Evolutionary conservation across 2,329 filamentous ascomycete genomes (phyloP).

Genomic region (Ceratocystis ficicola): DNA sequence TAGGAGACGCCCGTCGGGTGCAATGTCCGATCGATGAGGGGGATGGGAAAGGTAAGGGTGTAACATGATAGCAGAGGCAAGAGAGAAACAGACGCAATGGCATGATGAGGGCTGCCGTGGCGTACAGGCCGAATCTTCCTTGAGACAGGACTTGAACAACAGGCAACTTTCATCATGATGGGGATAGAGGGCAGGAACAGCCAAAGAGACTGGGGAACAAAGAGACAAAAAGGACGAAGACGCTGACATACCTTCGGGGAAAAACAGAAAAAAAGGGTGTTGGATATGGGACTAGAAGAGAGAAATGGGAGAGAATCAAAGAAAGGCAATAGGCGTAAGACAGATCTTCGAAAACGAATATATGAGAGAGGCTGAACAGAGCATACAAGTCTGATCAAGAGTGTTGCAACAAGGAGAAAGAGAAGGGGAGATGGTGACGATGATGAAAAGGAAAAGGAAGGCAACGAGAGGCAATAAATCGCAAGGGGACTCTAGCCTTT

Average conservation of each 20-base stretch:
- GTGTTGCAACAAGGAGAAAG: background rate
- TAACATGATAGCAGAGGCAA: background rate
- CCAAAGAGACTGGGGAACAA: background rate
- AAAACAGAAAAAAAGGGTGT: background rate
- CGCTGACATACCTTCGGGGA: background rate
- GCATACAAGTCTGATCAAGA: background rate
- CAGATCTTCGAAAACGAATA: background rate
- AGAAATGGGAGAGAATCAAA: slow-evolving; percentile 10
- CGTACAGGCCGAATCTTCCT: slow-evolving; percentile 3
- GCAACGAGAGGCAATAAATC: background rate
- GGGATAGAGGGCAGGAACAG: slow-evolving; percentile 20
- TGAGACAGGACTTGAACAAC: slow-evolving; percentile 4
- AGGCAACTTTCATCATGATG: background rate
- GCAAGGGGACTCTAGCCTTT: slow-evolving; percentile 15
- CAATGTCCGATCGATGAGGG: background rate
- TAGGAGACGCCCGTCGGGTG: background rate
- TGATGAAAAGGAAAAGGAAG: slow-evolving; percentile 2
- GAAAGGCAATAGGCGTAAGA: slow-evolving; percentile 2
- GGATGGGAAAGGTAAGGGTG: background rate
- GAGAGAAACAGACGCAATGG: background rate
- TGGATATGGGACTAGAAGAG: background rate
- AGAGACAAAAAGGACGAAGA: background rate
- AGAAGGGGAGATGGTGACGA: background rate
- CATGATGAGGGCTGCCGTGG: background rate
- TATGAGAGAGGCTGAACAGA: background rate